Evolutionary conservation across 2,329 filamentous ascomycete species (phyloP).

Genomic region (Aspergillus luchuensis): DNA sequence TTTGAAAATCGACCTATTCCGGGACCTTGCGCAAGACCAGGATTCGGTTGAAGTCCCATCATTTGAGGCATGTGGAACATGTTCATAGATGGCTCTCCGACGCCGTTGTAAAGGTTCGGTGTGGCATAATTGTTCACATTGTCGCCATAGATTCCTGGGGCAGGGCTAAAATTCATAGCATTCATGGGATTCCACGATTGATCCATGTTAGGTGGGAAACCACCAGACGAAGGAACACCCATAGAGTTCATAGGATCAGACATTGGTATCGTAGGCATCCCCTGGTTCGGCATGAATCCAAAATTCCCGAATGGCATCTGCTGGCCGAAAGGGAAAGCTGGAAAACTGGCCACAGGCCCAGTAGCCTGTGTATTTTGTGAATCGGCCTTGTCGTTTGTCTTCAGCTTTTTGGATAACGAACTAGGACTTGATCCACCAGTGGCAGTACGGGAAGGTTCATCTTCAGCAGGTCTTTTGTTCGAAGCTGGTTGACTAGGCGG

Average conservation of each 20-base stretch:
- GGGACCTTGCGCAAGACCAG: constrained; percentile 34
- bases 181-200: constrained; percentile 50
- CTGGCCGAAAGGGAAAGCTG: constrained; percentile 33
- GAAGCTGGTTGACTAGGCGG: constrained; percentile 40
- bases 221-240: constrained; percentile 33
- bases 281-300: constrained; percentile 34
- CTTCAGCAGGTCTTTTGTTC: constrained; percentile 83
- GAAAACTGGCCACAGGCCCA: constrained; percentile 20
- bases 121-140: constrained; percentile 34
- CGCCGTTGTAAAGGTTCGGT: constrained; percentile 40
- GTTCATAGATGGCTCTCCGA: constrained; percentile 35
- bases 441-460: constrained; percentile 60
- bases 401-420: constrained; percentile 46
- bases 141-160: constrained; percentile 40
- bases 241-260: constrained; percentile 46
- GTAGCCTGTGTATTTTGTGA: constrained; percentile 16
- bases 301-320: constrained; percentile 40
- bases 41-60: constrained; percentile 32
- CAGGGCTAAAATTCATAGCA: constrained; percentile 42
- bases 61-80: constrained; percentile 42
- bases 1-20: constrained; percentile 55
- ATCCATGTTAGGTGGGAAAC: constrained; percentile 37
- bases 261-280: constrained; percentile 38
- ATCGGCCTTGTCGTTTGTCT: constrained; percentile 41
- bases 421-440: constrained; percentile 42